These are phyloP conservation scores for Craterostigma plantagineum DNA, from an alignment of 257 asterid species.

Conservation along the genomic window DNA sequence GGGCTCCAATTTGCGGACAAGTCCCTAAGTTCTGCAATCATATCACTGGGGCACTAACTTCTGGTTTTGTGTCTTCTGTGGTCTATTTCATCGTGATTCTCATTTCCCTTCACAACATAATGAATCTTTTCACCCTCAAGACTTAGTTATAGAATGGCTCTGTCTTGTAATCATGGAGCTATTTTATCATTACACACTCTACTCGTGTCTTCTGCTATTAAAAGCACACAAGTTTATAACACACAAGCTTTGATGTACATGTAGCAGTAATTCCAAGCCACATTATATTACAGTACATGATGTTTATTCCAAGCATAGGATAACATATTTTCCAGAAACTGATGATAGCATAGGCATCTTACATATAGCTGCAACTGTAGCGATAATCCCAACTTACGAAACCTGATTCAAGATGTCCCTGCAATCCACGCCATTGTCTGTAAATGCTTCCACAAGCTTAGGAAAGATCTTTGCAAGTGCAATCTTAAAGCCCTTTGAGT, in stretches of 20 bases:
- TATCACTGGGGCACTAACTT: slow-evolving; percentile 35
- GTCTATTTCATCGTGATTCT: slow-evolving; percentile 39
- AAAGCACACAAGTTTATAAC: too few species aligned
- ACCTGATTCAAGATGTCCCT: slow-evolving; percentile 16
- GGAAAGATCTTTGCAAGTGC: slow-evolving; percentile 66
- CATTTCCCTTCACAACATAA: slow-evolving; percentile 38
- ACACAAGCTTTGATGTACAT: too few species aligned
- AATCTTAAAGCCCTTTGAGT: slow-evolving; percentile 82
- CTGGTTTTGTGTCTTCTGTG: slow-evolving; percentile 46
- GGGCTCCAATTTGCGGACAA: slow-evolving; percentile 78
- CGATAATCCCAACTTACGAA: slow-evolving; percentile 7
- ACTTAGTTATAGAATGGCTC: slow-evolving; percentile 7
- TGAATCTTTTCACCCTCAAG: slow-evolving; percentile 28
- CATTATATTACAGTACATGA: too few species aligned
- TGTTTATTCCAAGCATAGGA: too few species aligned
- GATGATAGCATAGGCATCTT: too few species aligned
- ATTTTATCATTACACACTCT: too few species aligned
- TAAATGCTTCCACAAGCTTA: slow-evolving; percentile 55
- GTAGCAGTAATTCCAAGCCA: too few species aligned
- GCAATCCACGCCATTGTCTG: slow-evolving; percentile 45
- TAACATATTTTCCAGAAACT: too few species aligned
- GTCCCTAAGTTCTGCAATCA: slow-evolving; percentile 72
- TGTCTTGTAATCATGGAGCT: too few species aligned
- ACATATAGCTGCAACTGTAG: too few species aligned
- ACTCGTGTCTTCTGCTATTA: too few species aligned